Percentiles rank a stretch among this genome's conserved stretches.
phyloP scores from a whole-genome alignment of 2,329 filamentous ascomycete genomes.

The Curvularia lunata region DNA sequence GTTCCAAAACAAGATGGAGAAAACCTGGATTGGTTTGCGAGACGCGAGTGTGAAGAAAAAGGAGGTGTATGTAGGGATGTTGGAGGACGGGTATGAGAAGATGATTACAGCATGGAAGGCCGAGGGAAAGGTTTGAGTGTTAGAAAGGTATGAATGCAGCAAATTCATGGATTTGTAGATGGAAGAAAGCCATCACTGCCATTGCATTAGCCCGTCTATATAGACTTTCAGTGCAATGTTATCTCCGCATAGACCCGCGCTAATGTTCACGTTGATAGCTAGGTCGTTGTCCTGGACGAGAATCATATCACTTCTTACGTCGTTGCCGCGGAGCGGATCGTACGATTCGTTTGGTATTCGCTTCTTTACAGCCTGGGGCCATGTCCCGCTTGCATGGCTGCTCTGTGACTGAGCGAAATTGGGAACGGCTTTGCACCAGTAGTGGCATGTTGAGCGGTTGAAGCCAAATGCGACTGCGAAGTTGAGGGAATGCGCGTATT shows the following conservation, averaged over 20 bases:
- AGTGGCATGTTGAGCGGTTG: slow-evolving; percentile 28
- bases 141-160: background rate
- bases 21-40: background rate
- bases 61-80: background rate
- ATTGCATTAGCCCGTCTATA: slow-evolving; percentile 31
- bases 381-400: slow-evolving; percentile 11
- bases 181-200: slow-evolving; percentile 10
- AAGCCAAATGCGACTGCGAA: slow-evolving; percentile 33
- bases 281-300: slow-evolving; percentile 22
- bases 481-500: slow-evolving; percentile 22
- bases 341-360: slow-evolving; percentile 24
- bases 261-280: slow-evolving; percentile 28
- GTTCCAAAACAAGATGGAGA: background rate
- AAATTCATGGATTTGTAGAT: too few species aligned
- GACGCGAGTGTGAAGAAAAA: background rate
- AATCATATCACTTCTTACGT: slow-evolving; percentile 32
- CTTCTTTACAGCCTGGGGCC: slow-evolving; percentile 23
- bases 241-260: slow-evolving; percentile 30
- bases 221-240: slow-evolving; percentile 27
- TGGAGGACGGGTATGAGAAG: background rate
- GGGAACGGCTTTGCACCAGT: slow-evolving; percentile 32
- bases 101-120: background rate
- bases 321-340: slow-evolving; percentile 21
- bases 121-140: background rate
- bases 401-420: slow-evolving; percentile 18